Conservation (phyloP, 495 filamentous ascomycete species). For the Penicillium ochrochloron region DNA sequence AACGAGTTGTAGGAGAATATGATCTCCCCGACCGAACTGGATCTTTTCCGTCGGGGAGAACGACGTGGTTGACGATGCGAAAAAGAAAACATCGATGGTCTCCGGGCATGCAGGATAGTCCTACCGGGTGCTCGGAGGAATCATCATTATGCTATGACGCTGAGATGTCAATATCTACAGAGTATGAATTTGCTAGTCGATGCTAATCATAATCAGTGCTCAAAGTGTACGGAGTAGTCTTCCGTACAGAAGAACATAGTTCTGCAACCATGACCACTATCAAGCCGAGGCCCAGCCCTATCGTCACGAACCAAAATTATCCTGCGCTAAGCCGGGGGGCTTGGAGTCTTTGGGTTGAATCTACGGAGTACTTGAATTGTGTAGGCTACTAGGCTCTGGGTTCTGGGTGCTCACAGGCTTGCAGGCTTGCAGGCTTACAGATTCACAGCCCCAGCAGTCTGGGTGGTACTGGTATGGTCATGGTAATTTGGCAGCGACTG, state of each 20-base stretch:
- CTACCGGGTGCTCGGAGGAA: no score
- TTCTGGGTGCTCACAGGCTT: neutral
- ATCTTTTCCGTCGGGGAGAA: no score
- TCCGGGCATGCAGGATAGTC: no score
- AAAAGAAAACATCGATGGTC: no score
- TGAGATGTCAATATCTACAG: neutral
- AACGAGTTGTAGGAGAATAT: no score
- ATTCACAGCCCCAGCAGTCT: conserved; percentile 3
- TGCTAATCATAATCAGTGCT: neutral
- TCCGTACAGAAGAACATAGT: neutral
- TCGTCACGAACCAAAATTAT: neutral
- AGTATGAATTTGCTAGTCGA: neutral
- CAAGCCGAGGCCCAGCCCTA: neutral
- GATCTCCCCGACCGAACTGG: no score
- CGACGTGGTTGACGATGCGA: no score
- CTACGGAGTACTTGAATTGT: no score
- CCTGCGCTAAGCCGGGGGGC: neutral
- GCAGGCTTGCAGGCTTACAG: no score
- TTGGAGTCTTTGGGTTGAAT: no score
- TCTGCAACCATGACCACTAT: neutral
- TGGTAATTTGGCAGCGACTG: neutral
- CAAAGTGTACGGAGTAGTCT: neutral
- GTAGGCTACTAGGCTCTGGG: neutral
- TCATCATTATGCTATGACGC: neutral
- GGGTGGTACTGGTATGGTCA: neutral